Evolutionary conservation across 2,329 filamentous ascomycete species (phyloP).

Genomic region (Aspergillus tanneri): DNA sequence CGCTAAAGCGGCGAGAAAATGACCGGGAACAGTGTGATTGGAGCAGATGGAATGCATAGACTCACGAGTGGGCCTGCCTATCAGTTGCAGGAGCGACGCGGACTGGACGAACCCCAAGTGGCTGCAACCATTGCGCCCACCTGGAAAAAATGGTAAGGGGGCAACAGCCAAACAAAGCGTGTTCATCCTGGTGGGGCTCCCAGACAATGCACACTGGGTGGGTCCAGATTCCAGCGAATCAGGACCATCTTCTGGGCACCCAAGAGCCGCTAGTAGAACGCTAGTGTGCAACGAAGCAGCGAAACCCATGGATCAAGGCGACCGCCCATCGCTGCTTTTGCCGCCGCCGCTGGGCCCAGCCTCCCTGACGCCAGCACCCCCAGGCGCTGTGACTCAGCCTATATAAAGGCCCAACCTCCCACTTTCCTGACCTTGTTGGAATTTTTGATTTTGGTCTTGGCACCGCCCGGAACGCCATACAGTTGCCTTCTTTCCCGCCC

Average conservation of each 20-base stretch:
- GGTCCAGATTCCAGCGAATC: constrained; percentile 20
- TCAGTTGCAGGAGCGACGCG: constrained; percentile 31
- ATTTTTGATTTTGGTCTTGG: constrained; percentile 43
- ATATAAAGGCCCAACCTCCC: constrained; percentile 45
- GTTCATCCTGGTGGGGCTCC: constrained; percentile 15
- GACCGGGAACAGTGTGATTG: constrained; percentile 32
- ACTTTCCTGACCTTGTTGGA: constrained; percentile 29
- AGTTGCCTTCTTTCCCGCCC: constrained; percentile 29
- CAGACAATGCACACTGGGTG: constrained; percentile 17
- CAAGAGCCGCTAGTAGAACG: constrained; percentile 28
- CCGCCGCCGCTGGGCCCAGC: constrained; percentile 37
- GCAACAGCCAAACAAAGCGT: constrained; percentile 20
- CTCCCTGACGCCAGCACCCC: constrained; percentile 34
- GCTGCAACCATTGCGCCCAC: constrained; percentile 29
- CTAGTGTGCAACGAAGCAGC: constrained; percentile 15
- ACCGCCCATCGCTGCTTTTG: constrained; percentile 36
- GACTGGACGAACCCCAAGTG: constrained; percentile 27
- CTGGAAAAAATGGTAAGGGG: constrained; percentile 25
- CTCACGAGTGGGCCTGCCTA: constrained; percentile 21
- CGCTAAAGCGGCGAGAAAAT: constrained; percentile 36
- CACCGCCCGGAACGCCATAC: constrained; percentile 37
- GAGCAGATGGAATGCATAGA: constrained; percentile 16
- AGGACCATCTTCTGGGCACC: constrained; percentile 18
- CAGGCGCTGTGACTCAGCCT: constrained; percentile 36
- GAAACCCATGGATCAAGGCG: constrained; percentile 31